Evolutionary conservation across 345 rosid genomes (phyloP).

Genomic region (Lepidium didymum): DNA sequence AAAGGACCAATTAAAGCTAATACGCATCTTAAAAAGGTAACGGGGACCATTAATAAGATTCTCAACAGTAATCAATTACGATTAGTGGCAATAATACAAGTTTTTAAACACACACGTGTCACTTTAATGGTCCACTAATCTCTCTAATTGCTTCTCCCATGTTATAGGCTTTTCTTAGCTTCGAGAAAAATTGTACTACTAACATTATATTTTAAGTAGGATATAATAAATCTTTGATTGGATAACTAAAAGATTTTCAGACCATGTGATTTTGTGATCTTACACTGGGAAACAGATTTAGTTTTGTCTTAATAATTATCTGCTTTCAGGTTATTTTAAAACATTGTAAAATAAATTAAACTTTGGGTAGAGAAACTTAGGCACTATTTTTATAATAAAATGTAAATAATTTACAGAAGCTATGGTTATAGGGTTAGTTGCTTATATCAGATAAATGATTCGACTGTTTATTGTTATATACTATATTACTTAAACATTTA

Average conservation of each 20-base stretch:
- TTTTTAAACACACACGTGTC: slow-evolving; percentile 12
- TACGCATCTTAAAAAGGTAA: slow-evolving; percentile 25
- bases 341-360: background rate
- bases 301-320: slow-evolving; percentile 18
- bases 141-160: slow-evolving; percentile 20
- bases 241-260: slow-evolving; percentile 16
- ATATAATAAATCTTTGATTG: slow-evolving; percentile 5
- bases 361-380: background rate
- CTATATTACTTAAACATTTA: background rate
- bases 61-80: slow-evolving; percentile 12
- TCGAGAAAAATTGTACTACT: slow-evolving; percentile 18
- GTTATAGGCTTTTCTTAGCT: slow-evolving; percentile 26
- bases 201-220: background rate
- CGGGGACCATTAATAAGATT: slow-evolving; percentile 19
- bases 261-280: slow-evolving; percentile 29
- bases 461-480: background rate
- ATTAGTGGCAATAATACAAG: slow-evolving; percentile 26
- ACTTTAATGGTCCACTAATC: slow-evolving; percentile 17
- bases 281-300: slow-evolving; percentile 22
- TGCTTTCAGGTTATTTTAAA: background rate
- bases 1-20: slow-evolving; percentile 21
- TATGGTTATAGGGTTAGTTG: slow-evolving; percentile 24
- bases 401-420: background rate
- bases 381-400: background rate
- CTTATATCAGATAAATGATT: slow-evolving; percentile 5